Evolutionary conservation across 306 rosid species (phyloP), one percentile per base, ranked within the genome.

Genomic region (Vigna reflexopilosa): DNA sequence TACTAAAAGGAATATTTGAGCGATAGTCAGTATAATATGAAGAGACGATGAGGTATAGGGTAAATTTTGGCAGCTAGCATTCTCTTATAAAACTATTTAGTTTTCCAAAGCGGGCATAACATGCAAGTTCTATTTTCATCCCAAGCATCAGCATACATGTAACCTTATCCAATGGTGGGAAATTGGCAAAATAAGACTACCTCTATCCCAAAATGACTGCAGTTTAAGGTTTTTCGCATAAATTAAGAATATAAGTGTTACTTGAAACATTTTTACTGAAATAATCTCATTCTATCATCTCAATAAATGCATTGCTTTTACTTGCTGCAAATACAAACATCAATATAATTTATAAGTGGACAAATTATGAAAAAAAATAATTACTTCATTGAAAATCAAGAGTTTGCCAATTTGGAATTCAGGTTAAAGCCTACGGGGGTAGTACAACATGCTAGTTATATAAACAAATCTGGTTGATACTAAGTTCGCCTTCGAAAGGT

Each of bases 21-120:
- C 38, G 58, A 67, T 38, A 54, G 74, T 52, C 13, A 16, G 54
- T 7, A 49, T 69, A 63, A 38, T 10, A 12, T 13, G 68, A 59
- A 55, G 32, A 55, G 22, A 52, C 49, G 24, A 22, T 13, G 45
- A 51, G 51, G 59, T 51, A 28, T 28, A 28, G 3, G 30, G 30
- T 28, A 51, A n/a, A 28, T 51, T 28, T 74, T 15, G 63, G 79
- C 78, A 75, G 67, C 66, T 55, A 48, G 34, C 77, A 12, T 62
- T 32, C 26, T 32, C 30, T 22, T 5, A 70, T 30, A 59, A 67
- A 72, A 40, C 7, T 52, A 77, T 49, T 36, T 65, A 6, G 38
- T 20, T 26, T 77, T 49, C 22, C 32, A 67, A 34, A n/a, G 32
- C 32, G 47, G 58, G 50, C 61, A 77, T 72, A 49, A 63, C 68